Evolutionary conservation across 805 yeast species (phyloP).

Genomic region (Kodamaea neixiangensis): DNA sequence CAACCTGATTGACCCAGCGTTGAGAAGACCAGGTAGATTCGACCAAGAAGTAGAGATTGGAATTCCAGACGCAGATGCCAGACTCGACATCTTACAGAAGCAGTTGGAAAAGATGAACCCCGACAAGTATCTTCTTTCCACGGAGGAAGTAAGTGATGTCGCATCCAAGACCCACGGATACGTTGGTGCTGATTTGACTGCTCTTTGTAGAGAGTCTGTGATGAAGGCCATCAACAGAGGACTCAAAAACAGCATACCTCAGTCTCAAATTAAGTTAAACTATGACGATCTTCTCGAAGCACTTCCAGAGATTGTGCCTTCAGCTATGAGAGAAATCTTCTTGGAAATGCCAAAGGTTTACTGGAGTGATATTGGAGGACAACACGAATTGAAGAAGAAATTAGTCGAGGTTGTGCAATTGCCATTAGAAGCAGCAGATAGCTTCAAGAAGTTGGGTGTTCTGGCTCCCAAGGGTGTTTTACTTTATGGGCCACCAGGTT

Average conservation of each 20-base stretch:
- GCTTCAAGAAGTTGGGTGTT: constrained; percentile 77
- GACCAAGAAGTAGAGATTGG: constrained; percentile 90
- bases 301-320: constrained; percentile 79
- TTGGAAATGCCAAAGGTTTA: constrained; percentile 91
- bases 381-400: constrained; percentile 75
- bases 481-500: constrained; percentile 97
- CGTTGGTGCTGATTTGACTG: constrained; percentile 94
- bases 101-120: constrained; percentile 56
- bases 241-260: constrained; percentile 29
- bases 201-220: constrained; percentile 85
- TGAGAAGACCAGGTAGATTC: constrained; percentile 84
- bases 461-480: constrained; percentile 91
- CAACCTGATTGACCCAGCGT: constrained; percentile 65
- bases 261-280: constrained; percentile 46
- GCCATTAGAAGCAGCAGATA: constrained; percentile 79
- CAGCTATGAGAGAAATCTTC: constrained; percentile 95
- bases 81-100: constrained; percentile 68
- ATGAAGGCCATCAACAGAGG: constrained; percentile 77
- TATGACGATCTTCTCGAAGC: constrained; percentile 68
- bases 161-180: constrained; percentile 91
- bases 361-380: constrained; percentile 98
- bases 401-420: constrained; percentile 88
- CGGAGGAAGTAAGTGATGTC: constrained; percentile 57
- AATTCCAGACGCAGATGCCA: constrained; percentile 83
- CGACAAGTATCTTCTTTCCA: constrained; percentile 47